These are phyloP conservation scores for Aspergillus hiratsukae DNA, from an alignment of 2,329 filamentous ascomycete species.

Conservation along the genomic window DNA sequence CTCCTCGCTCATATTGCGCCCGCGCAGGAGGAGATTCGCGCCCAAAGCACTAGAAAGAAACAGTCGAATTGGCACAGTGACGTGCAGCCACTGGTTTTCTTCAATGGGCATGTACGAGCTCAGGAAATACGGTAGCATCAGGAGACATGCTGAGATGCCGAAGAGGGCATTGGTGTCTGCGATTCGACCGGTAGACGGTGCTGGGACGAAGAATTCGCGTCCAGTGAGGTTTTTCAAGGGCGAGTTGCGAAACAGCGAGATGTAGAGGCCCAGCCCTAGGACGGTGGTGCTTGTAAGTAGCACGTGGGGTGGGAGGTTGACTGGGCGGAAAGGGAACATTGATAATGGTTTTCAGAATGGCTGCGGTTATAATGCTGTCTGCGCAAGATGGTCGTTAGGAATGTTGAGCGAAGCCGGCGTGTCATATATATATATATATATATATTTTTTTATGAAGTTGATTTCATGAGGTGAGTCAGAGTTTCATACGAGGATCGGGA, in stretches of 20 bases:
- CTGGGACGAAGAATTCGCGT: neutral
- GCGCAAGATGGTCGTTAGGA: too few species aligned
- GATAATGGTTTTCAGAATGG: neutral
- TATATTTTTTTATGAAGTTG: too few species aligned
- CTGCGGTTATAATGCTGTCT: too few species aligned
- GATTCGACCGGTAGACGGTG: neutral
- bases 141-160: neutral
- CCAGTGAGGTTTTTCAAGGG: neutral
- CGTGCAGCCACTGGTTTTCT: constrained; percentile 2
- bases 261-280: neutral
- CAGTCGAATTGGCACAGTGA: constrained; percentile 1
- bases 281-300: neutral
- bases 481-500: too few species aligned
- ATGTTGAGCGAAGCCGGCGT: too few species aligned
- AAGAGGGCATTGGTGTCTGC: constrained; percentile 4
- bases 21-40: neutral
- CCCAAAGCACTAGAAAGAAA: neutral
- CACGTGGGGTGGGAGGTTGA: neutral
- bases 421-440: too few species aligned
- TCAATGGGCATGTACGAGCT: constrained; percentile 5
- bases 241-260: neutral
- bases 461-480: too few species aligned
- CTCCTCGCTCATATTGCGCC: constrained; percentile 2
- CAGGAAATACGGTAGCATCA: constrained; percentile 4
- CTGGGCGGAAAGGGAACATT: constrained; percentile 11